Evolutionary conservation across 2,329 filamentous ascomycete genomes (phyloP), one percentile per base, ranked within the genome.

Genomic region (Xylariaceae sp.): DNA sequence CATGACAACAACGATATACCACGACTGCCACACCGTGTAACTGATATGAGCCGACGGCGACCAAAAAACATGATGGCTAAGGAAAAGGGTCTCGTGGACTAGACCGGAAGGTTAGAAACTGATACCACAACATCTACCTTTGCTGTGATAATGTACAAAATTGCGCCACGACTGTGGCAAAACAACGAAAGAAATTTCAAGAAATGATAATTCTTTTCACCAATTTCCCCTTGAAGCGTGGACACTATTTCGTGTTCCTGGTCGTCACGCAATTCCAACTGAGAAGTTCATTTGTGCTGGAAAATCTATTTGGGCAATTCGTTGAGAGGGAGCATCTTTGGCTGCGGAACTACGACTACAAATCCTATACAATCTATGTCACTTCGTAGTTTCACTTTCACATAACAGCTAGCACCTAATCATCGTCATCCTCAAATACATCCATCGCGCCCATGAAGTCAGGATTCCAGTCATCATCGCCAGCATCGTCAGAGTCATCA

Each of bases 121-220:
- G n/a, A n/a, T n/a, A n/a, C n/a, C n/a, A 19, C 20, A 33, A 16
- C 40, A 40, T 14, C 44, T 37, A 23, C 36, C 43, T 41, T 54
- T 40, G 40, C 41, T 52, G 52, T 47, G 42, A 50, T 45, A 51
- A 37, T 58, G 53, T 58, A 58, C 47, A 55, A 56, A 55, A 51
- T 49, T 51, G 40, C 45, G 54, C 51, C 44, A 43, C 42, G 19
- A 29, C 33, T 39, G 39, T 41, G 33, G 16, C 21, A 23, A 14
- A 23, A 37, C 37, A 35, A 44, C 42, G 33, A 36, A 34, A 41
- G 42, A 40, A 29, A 37, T 44, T 12, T 27, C 37, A 19, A 36
- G 33, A 35, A 29, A 35, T 37, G 19, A 42, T 40, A 34, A 27
- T 23, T 21, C 20, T 25, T 11, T 20, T 16, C 25, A n/a, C 22